Evolutionary conservation across 2,329 filamentous ascomycete species (phyloP).

Genomic region (Teratosphaeria viscida): DNA sequence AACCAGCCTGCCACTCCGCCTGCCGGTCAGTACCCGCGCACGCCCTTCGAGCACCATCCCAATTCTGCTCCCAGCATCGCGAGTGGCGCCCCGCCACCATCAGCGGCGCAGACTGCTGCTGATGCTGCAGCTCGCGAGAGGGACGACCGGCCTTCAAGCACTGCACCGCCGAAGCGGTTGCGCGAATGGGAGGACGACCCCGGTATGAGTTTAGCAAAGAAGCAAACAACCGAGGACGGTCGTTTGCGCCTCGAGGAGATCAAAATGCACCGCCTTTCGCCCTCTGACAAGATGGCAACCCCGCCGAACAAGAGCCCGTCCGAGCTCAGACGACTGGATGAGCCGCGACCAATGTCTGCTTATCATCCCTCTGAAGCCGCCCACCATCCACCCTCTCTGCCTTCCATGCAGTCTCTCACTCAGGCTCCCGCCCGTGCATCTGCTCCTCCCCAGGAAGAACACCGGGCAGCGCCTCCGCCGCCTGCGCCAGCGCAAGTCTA

Average conservation of each 20-base stretch:
- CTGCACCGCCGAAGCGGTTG: constrained; percentile 65
- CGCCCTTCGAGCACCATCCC: constrained; percentile 66
- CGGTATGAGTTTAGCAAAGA: constrained; percentile 50
- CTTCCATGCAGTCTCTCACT: constrained; percentile 27
- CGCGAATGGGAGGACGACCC: constrained; percentile 87
- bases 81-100: constrained; percentile 57
- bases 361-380: constrained; percentile 91
- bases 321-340: constrained; percentile 50
- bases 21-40: constrained; percentile 72
- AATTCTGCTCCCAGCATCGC: constrained; percentile 55
- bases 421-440: constrained; percentile 47
- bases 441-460: constrained; percentile 37
- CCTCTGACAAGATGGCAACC: constrained; percentile 37
- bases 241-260: constrained; percentile 79
- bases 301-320: constrained; percentile 75
- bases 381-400: constrained; percentile 51
- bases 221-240: constrained; percentile 78
- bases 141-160: constrained; percentile 69
- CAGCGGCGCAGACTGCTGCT: constrained; percentile 46
- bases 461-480: constrained; percentile 29
- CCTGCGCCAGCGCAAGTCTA: constrained; percentile 32
- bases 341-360: constrained; percentile 52
- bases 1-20: constrained; percentile 76
- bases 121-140: constrained; percentile 56
- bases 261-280: constrained; percentile 56